Base-by-base conservation (phyloP, 371 early-diverging fungal species). In the Globomyces sp. region DNA sequence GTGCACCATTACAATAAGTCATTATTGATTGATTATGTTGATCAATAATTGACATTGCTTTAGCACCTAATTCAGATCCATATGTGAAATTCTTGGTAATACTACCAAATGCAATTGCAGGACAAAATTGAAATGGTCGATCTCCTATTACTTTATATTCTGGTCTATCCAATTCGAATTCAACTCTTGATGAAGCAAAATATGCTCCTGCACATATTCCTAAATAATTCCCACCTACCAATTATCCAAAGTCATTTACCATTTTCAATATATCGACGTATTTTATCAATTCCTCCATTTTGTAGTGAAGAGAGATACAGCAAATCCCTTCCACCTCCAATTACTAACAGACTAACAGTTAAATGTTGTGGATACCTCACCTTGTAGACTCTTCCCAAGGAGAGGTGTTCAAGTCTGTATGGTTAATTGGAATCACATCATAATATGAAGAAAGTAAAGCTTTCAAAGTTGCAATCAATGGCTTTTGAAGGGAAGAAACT, bases 191-290 rank as follows among this genome's bases (percentile, higher is more conserved):
- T 13, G 85, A 80, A 1, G 83, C 95, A 76, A 91, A 95, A 71
- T 95, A 94, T 0, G 88, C 96, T 9, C 97, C 98, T 0, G 94
- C 96, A 70, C 98, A 96, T 10, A 98, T 80, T 0, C 98, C 98
- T 44, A 94, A 75, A 71, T 92, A 96, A 9, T 83, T 79, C 2
- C 98, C 98, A 5, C 24, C 24, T 24, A 24, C 24, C 24, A 24
- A 24, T 24, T 24, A 24, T 24, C 24, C 24, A 24, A 24, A 24
- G 24, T 24, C 24, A 24, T 24, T 24, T 24, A 24, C 96, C 96
- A 11, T 71, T 63, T 1, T 72, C 48, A 11, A 97, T 92, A 79
- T 86, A 98, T 9, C 75, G 63, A 10, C 70, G 66, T 63, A 98
- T 91, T 37, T 85, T 82, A 4, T 57, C 57, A 60, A 72, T 89